Conservation (phyloP, 2,329 filamentous ascomycete genomes). For the Fusarium longipes region DNA sequence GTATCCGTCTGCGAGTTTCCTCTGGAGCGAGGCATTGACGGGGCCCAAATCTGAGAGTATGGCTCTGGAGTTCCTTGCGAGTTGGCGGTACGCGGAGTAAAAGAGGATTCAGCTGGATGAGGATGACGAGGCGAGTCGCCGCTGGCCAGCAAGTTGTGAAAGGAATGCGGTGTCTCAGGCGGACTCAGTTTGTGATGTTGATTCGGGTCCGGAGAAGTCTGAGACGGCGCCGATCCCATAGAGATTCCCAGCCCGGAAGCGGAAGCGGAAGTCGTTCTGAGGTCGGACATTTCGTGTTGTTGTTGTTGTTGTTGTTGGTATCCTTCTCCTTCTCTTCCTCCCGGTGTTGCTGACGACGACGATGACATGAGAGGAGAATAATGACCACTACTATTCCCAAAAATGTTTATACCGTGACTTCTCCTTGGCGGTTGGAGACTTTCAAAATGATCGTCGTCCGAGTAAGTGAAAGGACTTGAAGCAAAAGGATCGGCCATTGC, state of each 20-base stretch:
- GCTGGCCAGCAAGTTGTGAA: constrained; percentile 34
- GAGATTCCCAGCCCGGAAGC: constrained; percentile 39
- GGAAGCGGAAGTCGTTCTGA: constrained; percentile 18
- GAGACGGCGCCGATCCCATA: constrained; percentile 5
- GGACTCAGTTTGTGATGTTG: constrained; percentile 23
- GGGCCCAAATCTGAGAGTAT: constrained; percentile 39
- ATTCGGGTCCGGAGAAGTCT: constrained; percentile 25
- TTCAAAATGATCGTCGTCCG: constrained; percentile 20
- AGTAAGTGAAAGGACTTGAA: constrained; percentile 17
- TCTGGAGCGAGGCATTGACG: constrained; percentile 36
- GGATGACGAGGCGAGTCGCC: constrained; percentile 12
- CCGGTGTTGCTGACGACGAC: not conserved
- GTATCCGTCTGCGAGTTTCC: not conserved
- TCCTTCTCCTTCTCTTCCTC: constrained; percentile 1
- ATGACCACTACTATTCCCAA: constrained; percentile 40
- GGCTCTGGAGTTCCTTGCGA: constrained; percentile 28
- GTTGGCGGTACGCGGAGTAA: constrained; percentile 23
- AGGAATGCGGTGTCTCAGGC: constrained; percentile 40
- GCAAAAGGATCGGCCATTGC: constrained; percentile 32
- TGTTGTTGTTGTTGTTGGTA: not conserved
- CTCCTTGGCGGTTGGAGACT: constrained; percentile 13
- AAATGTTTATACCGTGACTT: constrained; percentile 32
- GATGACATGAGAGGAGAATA: constrained; percentile 32
- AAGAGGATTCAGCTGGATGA: constrained; percentile 3
- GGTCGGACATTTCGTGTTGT: constrained; percentile 37